Evolutionary conservation across 768 basidiomycete species (phyloP), one percentile per base, ranked within the genome.

Genomic region (Aureoboletus auriporus): DNA sequence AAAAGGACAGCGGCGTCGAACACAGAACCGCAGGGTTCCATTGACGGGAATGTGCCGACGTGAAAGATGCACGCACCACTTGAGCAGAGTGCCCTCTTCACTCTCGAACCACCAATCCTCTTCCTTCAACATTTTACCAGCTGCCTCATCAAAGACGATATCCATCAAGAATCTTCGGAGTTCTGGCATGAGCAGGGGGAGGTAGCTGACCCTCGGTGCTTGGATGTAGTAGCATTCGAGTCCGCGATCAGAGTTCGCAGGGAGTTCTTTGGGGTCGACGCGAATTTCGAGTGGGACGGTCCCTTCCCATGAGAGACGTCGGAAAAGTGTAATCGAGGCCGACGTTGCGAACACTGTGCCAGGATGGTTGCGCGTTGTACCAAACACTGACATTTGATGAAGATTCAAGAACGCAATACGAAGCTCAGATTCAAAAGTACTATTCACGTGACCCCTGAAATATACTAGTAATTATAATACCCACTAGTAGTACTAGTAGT

Each of bases 51-150:
- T 44, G 47, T 13, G 39, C 47, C 29, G 31, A 29, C 38, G 26
- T 13, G 48, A 43, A 31, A 44, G 20, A 43, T 1, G 10, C 28
- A 75, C 82, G 53, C 49, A 95, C 95, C 95, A 97, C 71, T 93
- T 91, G 58, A 94, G 75, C 42, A 89, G 63, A 6, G 76, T 79
- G 28, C 90, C 89, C 55, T 83, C 86, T 45, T 89, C 87, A 53
- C 84, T 87, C 69, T 96, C 93, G 66, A 99, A 96, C 96, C 95
- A 98, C 89, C 95, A 93, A 44, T 94, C 89, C 49, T 90, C 88
- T 55, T 93, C 90, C 61, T 87, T 88, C 51, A 94, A 69, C 9
- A 75, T 59, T 51, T 83, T 84, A 5, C 83, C 82, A 28, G 86
- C 84, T 31, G 80, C 76, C 59, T 95, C 93, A 62, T 96, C 92